Evolutionary conservation across 2,329 filamentous ascomycete species (phyloP), one percentile per base, ranked within the genome.

Genomic region (Endothia cerciana): DNA sequence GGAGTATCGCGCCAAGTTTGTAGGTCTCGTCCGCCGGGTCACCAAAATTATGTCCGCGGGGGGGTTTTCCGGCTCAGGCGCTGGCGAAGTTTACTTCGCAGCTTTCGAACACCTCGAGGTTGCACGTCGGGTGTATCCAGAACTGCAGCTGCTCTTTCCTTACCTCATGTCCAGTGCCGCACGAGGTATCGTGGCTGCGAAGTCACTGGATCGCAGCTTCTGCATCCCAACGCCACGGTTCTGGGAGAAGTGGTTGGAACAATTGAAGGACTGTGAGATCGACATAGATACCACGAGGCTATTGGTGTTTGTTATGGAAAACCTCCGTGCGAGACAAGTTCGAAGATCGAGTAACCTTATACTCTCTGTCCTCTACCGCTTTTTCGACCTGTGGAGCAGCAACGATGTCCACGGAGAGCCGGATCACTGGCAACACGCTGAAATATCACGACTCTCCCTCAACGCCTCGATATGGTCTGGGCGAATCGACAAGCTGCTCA

Each of bases 401-500:
- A 17, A 25, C 10, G 62, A 56, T 36, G n/a, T 64, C 10, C 66
- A 66, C 33, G 66, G 66, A 19, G 49, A 47, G 40, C 38, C 66
- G 40, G 13, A 60, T 33, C 17, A 49, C 30, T 63, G 51, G 22
- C 3, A 45, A 25, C 51, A 30, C 30, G 6, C 22, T n/a, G 60
- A 59, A 28, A 56, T 57, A 30, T 47, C 64, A 7, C 22, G 55
- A 30, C 3, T 45, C 2, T 59, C 47, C 1, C 43, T 41, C 4
- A n/a, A 58, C 57, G 64, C 66, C 36, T 43, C 43, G 6, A 43
- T 62, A 10, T 68, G 66, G 66, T 55, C 45, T 58, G 64, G 66
- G 33, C 66, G 66, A 41, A 22, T 56, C 25, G 60, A 63, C 19
- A n/a, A 19, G 10, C 4, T 41, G 3, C 7, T 51, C 4, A 13